These are phyloP conservation scores for Podaxis sp. DNA, from an alignment of 768 basidiomycete genomes.

Conservation along the genomic window DNA sequence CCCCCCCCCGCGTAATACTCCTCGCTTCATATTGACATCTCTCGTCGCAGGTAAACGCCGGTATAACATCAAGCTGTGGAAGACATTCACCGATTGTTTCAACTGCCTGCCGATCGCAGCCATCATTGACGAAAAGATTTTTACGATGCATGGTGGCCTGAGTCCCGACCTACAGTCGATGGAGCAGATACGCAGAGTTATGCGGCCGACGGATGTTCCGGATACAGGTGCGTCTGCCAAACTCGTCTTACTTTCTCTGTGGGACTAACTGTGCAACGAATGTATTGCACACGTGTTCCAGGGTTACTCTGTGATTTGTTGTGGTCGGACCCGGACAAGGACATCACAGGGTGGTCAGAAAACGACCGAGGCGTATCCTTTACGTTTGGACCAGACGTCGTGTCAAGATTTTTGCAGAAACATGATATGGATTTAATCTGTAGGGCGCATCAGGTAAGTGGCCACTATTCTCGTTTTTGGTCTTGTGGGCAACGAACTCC, in stretches of 20 bases:
- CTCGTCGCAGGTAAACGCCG: conserved; percentile 85
- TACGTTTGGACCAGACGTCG: conserved; percentile 98
- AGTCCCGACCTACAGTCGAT: conserved; percentile 98
- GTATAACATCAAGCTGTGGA: conserved; percentile 99
- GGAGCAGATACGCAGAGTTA: conserved; percentile 99
- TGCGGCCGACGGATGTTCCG: conserved; percentile 98
- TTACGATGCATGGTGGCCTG: conserved; percentile 98
- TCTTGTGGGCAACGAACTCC: neutral
- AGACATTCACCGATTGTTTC: conserved; percentile 99
- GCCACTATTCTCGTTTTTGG: conserved; percentile 5
- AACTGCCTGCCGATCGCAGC: conserved; percentile 99
- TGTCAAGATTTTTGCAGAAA: conserved; percentile 97
- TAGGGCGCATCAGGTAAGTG: conserved; percentile 90
- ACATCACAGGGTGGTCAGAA: conserved; percentile 99
- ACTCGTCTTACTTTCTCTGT: neutral
- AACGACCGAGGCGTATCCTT: conserved; percentile 99
- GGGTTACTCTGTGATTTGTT: conserved; percentile 94
- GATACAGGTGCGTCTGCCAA: conserved; percentile 74
- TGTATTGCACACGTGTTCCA: conserved; percentile 9
- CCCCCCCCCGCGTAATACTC: neutral
- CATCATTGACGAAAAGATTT: conserved; percentile 99
- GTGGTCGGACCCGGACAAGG: conserved; percentile 99
- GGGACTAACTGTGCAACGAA: neutral
- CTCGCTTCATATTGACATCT: conserved; percentile 10
- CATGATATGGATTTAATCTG: conserved; percentile 99